Evolutionary conservation across 495 filamentous ascomycete genomes (phyloP), one percentile per base, ranked within the genome.

Genomic region (Talaromyces ruber): DNA sequence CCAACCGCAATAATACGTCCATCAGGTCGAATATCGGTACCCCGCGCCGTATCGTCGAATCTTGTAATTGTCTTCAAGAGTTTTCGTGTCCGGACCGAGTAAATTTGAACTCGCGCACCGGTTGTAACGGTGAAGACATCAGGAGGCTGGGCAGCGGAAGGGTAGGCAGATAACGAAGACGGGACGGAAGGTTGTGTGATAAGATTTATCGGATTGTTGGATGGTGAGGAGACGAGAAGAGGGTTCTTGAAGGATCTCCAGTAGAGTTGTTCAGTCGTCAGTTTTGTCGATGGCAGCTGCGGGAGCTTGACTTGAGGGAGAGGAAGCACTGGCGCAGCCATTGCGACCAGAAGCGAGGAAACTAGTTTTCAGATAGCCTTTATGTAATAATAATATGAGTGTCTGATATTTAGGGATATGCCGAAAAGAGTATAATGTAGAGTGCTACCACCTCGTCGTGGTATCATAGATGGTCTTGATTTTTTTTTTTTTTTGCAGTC

Each of bases 41-140:
- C 86, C 69, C 92, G 89, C 53, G 91, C 93, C 63, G 89, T 86
- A 68, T 93, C 91, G 67, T 90, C 88, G 74, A 98, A 97, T 55
- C 94, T 83, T 51, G 89, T 90, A 65, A 99, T 95, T 2, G 90
- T 96, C 75, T 95, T 93, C 63, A 95, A 78, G 16, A 92, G 82
- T 68, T 96, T 92, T 62, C 92, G 86, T 26, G 90, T 96, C 68
- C 90, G 87, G 63, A 90, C 88, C 26, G 89, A 95, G 78, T 88
- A 97, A 66, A 99, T 85, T 72, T 99, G 93, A 59, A 99, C 83
- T 62, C 93, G 87, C 51, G 90, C 87, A 55, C 94, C 93, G 14
- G 89, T 89, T 12, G 94, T 97, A 58, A 97, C 90, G 61, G 90
- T 93, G 72, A 98, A 98, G 64, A 88, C 82, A 67, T 97, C 93